Evolutionary conservation across 257 asterid species (phyloP), one percentile per base, ranked within the genome.

Genomic region (Gardenia jasminoides): DNA sequence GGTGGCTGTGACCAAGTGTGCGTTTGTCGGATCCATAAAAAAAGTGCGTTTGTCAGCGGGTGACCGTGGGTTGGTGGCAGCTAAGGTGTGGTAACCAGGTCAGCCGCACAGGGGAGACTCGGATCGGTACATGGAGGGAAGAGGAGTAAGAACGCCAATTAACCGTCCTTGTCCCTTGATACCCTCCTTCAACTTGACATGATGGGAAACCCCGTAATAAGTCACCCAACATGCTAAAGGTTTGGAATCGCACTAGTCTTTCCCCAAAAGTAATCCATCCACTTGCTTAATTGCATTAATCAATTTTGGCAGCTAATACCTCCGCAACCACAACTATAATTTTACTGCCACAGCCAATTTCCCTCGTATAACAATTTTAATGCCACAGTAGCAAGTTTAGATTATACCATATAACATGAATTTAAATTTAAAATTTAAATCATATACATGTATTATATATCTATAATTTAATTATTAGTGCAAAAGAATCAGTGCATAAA

Each of bases 151-250:
- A 50, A 31, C 15, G 31, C 19, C 19, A 36, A 17, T 39, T 30
- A 36, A 33, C 11, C 10, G 43, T 47, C 47, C n/a, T 7, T 66
- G 68, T 43, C 33, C 47, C n/a, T 7, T 66, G 68, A 80, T 74
- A 16, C 75, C 41, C 46, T 72, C 64, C 61, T 80, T 66, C 72
- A 76, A 65, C 82, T 20, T 79, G 48, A 78, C 64, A 12, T 70
- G 56, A 58, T 71, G 66, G 72, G 66, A 58, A 78, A 41, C 70
- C 28, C n/a, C 3, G 16, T 16, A 26, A 64, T 39, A 46, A 46
- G 30, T 46, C 47, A 70, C 28, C 52, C 28, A 70, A 70, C 24
- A 43, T 24, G 20, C 11, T 41, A 17, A 6, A 24, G 22, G 39
- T 1, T 46, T 20, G n/a, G 31, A 68, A 68, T 19, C 44, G 1